Base-by-base conservation (phyloP, 106 monocot species). In the Gastrodia elata region DNA sequence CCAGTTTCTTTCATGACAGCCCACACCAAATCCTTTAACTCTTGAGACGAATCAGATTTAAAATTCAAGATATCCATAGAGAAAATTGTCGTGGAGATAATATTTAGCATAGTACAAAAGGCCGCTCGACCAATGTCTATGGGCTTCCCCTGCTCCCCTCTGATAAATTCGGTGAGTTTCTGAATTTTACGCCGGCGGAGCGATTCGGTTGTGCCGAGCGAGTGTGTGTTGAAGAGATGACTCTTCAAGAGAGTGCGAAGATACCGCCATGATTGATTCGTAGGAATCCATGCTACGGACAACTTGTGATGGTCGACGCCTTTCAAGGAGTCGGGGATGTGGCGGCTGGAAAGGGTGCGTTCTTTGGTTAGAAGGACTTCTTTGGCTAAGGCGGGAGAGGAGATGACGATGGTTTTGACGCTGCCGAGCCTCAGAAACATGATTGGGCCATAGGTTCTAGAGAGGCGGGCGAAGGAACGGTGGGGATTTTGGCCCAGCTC, bases 351-450 rank as follows among this genome's bases (percentile, higher is more conserved):
- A 68, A 83, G 71, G 32, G 25, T 0, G 38, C 18, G 16, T 38
- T 87, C 86, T 35, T 65, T 46, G 28, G 77, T 75, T 40, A 71
- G 65, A 25, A 83, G 64, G 26, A 78, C 65, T 38, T 15, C 49
- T 0, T 64, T 13, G 43, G 86, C 86, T 9, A 55, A 77, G 35
- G 41, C 64, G 3, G 70, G 37, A 4, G 77, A 76, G 73, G 86
- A 86, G 14, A 73, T 67, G 20, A 86, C 74, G 13, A 83, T 64
- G 1, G 71, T 24, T 0, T 28, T 58, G 25, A 1, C 20, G 20
- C 28, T 42, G 10, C 86, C 86, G 1, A 86, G 25, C 69, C 64
- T 71, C 33, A 84, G 80, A 68, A 38, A 61, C 77, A 84, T 77
- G 33, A 82, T 1, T 0, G 81, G 81, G n/a, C 81, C 81, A 68